Evolutionary conservation across 306 rosid genomes (phyloP).

Genomic region (Ormosia emarginata): DNA sequence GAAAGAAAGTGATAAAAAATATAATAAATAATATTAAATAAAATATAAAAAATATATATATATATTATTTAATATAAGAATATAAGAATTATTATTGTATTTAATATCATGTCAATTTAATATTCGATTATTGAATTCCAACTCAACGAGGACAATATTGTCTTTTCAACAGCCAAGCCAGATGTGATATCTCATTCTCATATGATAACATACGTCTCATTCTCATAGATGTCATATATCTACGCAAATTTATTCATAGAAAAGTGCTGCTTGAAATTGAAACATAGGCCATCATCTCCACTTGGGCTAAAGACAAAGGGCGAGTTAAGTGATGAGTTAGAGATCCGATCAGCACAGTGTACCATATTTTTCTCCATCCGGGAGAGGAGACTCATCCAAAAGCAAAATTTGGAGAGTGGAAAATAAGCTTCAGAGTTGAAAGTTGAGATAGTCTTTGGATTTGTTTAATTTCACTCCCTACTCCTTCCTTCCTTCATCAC

Average conservation of each 20-base stretch:
- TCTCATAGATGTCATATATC: neutral
- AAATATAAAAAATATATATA: too few species aligned
- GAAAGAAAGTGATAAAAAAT: too few species aligned
- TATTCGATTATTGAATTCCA: neutral
- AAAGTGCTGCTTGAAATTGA: slow-evolving; percentile 29
- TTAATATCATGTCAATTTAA: neutral
- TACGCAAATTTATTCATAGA: neutral
- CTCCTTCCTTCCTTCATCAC: neutral
- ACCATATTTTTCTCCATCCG: neutral
- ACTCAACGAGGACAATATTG: slow-evolving; percentile 22
- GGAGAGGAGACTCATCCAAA: slow-evolving; percentile 29
- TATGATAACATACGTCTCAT: neutral
- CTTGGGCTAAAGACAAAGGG: slow-evolving; percentile 6
- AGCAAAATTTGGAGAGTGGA: slow-evolving; percentile 3
- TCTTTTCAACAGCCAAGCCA: slow-evolving; percentile 15
- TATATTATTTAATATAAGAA: too few species aligned
- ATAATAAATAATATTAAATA: too few species aligned
- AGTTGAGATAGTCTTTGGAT: neutral
- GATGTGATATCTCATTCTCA: neutral
- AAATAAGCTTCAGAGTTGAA: neutral
- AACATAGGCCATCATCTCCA: neutral
- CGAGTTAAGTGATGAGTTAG: neutral
- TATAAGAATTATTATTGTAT: slow-evolving; percentile 23
- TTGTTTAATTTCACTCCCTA: neutral
- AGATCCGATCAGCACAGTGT: slow-evolving; percentile 35